Base-by-base conservation (phyloP, 306 rosid genomes). In the Vachellia collinsii region DNA sequence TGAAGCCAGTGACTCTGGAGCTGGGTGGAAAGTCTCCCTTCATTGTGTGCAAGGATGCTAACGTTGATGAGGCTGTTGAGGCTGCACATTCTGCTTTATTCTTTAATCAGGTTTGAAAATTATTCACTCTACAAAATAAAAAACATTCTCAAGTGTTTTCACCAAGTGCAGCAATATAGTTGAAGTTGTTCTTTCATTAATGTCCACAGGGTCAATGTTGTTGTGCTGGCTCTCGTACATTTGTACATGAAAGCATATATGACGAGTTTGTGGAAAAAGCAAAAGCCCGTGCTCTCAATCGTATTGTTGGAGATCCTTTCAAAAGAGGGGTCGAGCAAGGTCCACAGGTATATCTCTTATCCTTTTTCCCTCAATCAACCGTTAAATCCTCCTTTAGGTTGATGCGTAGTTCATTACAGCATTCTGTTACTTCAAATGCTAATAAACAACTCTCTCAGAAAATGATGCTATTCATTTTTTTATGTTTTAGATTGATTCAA, bases 21-120 rank as follows among this genome's bases (percentile, higher is more conserved):
- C 86, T 93, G 29, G 97, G 97, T 4, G 94, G 97, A 75, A 93
- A 89, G 83, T 91, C 97, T 82, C 95, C 94, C 19, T 81, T 93
- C 82, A 93, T 93, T 78, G 90, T 91, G 56, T 88, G 93, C 42
- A 82, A 84, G 79, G 97, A 93, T 87, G 97, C 95, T 81, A 92
- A 93, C 66, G 77, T 92, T 20, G 97, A 92, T 83, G 81, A 81
- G 43, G 97, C 97, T 70, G 97, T 88, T 61, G 92, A 92, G 87
- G 64, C 77, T 62, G 93, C 97, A 43, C 97, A 92, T 37, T 67
- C 85, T 69, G 95, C 97, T 61, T 71, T 89, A 14, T 92, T 92
- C 85, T 92, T 91, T 67, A 92, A 92, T 73, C 95, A 89, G 89
- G 97, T 92, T 83, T 65, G 66, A 63, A 41, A 79, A 71, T 80